Percentiles rank a stretch among this genome's conserved stretches.
Evolutionary conservation across 2,329 filamentous ascomycete genomes (phyloP).

Genomic region (Sordariomycetes sp.): DNA sequence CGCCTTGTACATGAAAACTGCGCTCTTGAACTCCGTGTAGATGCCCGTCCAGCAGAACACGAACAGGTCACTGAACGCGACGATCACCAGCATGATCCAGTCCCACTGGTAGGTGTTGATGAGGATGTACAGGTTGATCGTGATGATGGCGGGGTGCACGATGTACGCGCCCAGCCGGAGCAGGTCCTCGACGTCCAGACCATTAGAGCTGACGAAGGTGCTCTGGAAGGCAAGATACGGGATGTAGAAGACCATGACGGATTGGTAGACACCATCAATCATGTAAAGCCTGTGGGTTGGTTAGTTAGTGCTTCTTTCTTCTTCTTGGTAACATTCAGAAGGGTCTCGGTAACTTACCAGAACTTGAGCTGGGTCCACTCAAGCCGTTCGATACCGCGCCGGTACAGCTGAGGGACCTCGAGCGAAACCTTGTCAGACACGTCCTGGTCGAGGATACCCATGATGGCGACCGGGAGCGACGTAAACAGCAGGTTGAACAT

Average conservation of each 20-base stretch:
- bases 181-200: conserved; percentile 65
- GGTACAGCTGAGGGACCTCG: conserved; percentile 89
- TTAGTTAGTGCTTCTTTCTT: conserved; percentile 12
- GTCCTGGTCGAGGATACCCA: conserved; percentile 95
- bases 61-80: conserved; percentile 68
- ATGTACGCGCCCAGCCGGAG: conserved; percentile 79
- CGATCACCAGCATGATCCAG: conserved; percentile 82
- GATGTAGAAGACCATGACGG: conserved; percentile 84
- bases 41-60: conserved; percentile 95
- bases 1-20: conserved; percentile 56
- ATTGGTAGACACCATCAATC: conserved; percentile 90
- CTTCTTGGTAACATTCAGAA: not conserved
- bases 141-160: conserved; percentile 68
- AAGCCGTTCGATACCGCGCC: conserved; percentile 84
- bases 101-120: conserved; percentile 98
- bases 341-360: conserved; percentile 48
- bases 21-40: conserved; percentile 44
- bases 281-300: conserved; percentile 62
- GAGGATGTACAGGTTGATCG: conserved; percentile 88
- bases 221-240: conserved; percentile 67
- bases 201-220: conserved; percentile 58
- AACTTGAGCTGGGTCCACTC: conserved; percentile 97
- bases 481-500: conserved; percentile 96
- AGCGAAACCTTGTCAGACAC: conserved; percentile 89
- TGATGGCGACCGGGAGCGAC: conserved; percentile 83